Evolutionary conservation across 192 early-diverging fungal genomes (phyloP).

Genomic region (Coemansia sp.): DNA sequence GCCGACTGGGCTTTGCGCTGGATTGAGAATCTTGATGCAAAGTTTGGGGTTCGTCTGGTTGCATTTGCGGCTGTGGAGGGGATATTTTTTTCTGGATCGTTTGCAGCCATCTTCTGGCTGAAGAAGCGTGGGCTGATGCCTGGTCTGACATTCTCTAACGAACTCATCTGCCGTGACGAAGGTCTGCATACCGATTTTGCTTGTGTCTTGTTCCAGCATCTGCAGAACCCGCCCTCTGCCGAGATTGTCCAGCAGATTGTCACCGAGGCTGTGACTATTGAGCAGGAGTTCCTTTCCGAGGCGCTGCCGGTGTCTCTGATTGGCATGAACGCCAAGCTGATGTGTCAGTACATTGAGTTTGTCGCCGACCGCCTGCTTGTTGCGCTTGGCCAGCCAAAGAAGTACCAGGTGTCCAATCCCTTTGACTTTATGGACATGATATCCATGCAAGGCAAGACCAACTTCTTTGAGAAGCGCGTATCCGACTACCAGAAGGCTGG

Average conservation of each 20-base stretch:
- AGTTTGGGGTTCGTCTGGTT: constrained; percentile 89
- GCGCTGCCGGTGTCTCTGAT: constrained; percentile 90
- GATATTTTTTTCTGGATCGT: constrained; percentile 97
- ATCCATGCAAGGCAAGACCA: constrained; percentile 97
- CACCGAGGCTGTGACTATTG: constrained; percentile 86
- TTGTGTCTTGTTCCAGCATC: constrained; percentile 84
- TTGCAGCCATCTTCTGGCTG: constrained; percentile 99
- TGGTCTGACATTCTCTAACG: constrained; percentile 96
- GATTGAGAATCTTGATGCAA: constrained; percentile 77
- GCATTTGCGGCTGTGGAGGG: constrained; percentile 98
- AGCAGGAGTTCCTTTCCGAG: constrained; percentile 95
- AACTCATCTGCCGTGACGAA: constrained; percentile 96
- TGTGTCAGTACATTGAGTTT: constrained; percentile 98
- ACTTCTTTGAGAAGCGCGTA: constrained; percentile 98
- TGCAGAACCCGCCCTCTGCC: constrained; percentile 70
- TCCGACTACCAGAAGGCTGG: constrained; percentile 95
- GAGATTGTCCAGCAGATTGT: constrained; percentile 72
- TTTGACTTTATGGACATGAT: constrained; percentile 99
- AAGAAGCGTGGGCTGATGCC: constrained; percentile 99
- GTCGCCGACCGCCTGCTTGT: constrained; percentile 94
- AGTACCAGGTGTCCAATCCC: constrained; percentile 85
- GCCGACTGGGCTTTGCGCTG: constrained; percentile 96
- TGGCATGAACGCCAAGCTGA: constrained; percentile 93
- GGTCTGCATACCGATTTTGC: constrained; percentile 98
- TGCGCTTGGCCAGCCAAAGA: constrained; percentile 82